Percentiles rank a stretch among this genome's conserved stretches.
phyloP scores from a whole-genome alignment of 108 stramenopile genomes.

The Pseudonitzschia delicatissima region DNA sequence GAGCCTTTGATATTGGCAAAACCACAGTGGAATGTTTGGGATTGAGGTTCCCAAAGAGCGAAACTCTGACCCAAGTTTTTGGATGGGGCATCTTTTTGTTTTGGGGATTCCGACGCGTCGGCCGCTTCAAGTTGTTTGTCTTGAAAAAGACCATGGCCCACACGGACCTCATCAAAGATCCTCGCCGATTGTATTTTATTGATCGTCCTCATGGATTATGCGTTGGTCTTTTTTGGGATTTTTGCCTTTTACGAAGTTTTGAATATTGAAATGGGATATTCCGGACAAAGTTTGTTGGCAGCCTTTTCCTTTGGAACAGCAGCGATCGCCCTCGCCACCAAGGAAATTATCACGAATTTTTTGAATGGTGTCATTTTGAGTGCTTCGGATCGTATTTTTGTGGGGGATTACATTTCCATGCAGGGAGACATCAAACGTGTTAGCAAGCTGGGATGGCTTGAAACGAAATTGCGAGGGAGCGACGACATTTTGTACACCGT shows the following conservation, averaged over 20 bases:
- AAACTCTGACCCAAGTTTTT: slow-evolving; percentile 28
- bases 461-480: slow-evolving; percentile 24
- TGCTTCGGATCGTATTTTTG: slow-evolving; percentile 53
- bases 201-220: slow-evolving; percentile 55
- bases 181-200: slow-evolving; percentile 45
- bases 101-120: slow-evolving; percentile 13
- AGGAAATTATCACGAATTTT: slow-evolving; percentile 53
- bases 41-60: not conserved
- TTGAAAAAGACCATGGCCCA: not conserved
- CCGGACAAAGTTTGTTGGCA: slow-evolving; percentile 34
- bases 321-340: slow-evolving; percentile 54
- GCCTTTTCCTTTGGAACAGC: slow-evolving; percentile 31
- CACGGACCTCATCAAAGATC: not conserved
- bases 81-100: slow-evolving; percentile 43
- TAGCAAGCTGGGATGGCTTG: slow-evolving; percentile 30
- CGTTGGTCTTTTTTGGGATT: slow-evolving; percentile 20
- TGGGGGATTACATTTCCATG: slow-evolving; percentile 56
- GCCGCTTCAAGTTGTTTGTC: slow-evolving; percentile 7
- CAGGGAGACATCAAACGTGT: slow-evolving; percentile 22
- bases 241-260: slow-evolving; percentile 50
- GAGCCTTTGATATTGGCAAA: not conserved
- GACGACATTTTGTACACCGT: slow-evolving; percentile 42
- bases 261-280: slow-evolving; percentile 55
- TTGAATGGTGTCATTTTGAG: slow-evolving; percentile 58
- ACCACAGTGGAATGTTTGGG: not conserved